Evolutionary conservation across 441 rosid species (phyloP).

Genomic region (Metrosideros polymorpha): DNA sequence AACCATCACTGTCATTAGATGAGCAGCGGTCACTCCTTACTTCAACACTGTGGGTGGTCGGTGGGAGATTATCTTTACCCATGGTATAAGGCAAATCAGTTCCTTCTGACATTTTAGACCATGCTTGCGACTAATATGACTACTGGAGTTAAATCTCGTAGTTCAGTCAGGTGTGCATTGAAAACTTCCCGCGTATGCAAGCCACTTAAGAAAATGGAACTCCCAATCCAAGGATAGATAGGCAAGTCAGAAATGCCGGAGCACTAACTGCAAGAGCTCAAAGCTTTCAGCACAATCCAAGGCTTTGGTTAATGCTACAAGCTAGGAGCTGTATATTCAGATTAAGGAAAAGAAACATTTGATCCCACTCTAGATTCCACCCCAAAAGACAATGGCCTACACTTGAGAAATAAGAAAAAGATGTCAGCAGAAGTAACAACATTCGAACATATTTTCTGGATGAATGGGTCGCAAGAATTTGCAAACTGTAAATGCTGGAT

Average conservation of each 20-base stretch:
- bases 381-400: background rate
- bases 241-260: background rate
- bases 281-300: background rate
- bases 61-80: slow-evolving; percentile 50
- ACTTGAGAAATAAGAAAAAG: background rate
- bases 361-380: background rate
- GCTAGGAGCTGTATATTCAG: background rate
- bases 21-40: slow-evolving; percentile 25
- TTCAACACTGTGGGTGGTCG: slow-evolving; percentile 21
- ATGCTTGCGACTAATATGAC: background rate
- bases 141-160: background rate
- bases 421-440: background rate
- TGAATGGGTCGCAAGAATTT: background rate
- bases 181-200: background rate
- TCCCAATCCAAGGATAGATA: background rate
- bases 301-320: background rate
- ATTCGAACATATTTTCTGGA: background rate
- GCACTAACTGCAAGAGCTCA: background rate
- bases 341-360: background rate
- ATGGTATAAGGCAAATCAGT: slow-evolving; percentile 24
- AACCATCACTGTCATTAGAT: slow-evolving; percentile 32
- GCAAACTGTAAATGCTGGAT: background rate
- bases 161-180: background rate
- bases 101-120: background rate
- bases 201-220: background rate